Evolutionary conservation across 2,329 filamentous ascomycete genomes (phyloP).

Genomic region (Colletotrichum cereale): DNA sequence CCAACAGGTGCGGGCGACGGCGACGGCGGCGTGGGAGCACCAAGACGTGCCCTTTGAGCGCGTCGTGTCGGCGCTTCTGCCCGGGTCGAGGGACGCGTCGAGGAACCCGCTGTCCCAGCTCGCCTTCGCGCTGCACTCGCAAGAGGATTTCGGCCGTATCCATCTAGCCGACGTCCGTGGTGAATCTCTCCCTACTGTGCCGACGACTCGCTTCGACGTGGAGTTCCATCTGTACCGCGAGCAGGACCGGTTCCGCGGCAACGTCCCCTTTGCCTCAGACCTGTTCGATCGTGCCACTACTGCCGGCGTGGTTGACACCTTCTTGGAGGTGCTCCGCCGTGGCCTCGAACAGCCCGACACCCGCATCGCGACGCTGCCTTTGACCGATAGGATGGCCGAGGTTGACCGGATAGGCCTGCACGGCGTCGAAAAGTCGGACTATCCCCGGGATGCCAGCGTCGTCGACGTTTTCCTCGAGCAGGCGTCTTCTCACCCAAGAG

Average conservation of each 20-base stretch:
- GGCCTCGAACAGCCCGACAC: constrained; percentile 1
- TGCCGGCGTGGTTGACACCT: neutral
- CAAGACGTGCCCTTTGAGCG: constrained; percentile 13
- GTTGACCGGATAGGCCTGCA: constrained; percentile 1
- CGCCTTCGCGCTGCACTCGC: constrained; percentile 8
- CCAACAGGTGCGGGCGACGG: neutral
- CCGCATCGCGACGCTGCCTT: neutral
- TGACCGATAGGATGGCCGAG: neutral
- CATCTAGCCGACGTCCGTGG: neutral
- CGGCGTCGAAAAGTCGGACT: neutral
- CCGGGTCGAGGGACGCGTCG: neutral
- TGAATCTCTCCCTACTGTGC: neutral
- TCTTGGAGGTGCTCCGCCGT: constrained; percentile 7
- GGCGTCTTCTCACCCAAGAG: neutral
- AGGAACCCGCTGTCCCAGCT: constrained; percentile 10
- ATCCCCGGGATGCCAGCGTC: neutral
- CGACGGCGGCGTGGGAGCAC: constrained; percentile 8
- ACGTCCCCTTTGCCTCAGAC: constrained; percentile 1
- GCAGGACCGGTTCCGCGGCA: neutral
- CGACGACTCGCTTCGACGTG: neutral
- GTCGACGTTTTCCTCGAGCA: constrained; percentile 5
- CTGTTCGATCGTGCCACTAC: constrained; percentile 1
- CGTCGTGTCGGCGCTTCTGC: constrained; percentile 3
- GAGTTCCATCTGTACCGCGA: constrained; percentile 14
- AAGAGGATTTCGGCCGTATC: constrained; percentile 5